Base-by-base conservation (phyloP, 2,329 filamentous ascomycete genomes). In the Polychaeton citri region DNA sequence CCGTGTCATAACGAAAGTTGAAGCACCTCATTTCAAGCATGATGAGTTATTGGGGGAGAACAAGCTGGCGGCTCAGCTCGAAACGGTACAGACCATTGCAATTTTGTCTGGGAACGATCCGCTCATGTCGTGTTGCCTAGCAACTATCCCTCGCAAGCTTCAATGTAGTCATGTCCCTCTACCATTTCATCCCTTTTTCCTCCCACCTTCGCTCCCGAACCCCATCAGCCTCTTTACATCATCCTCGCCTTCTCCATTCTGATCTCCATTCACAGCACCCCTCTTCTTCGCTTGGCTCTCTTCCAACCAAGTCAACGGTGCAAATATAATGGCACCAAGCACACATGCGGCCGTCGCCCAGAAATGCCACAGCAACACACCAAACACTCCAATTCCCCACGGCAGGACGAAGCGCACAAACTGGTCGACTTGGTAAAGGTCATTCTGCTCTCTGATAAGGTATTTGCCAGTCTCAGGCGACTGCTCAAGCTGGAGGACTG, bases 381-480 rank as follows among this genome's bases (percentile, higher is more conserved):
- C 20, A 0, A 39, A 33, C 13, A 42, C 40, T 9, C 49, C 54
- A 17, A 71, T 50, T 0, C 72, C 68, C 8, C 65, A 71, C 7
- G 79, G 75, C 12, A 71, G 49, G 13, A 87, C 47, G 51, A 92
- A 90, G 47, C 79, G 78, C 41, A 88, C 63, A 43, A 78, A 79
- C 46, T 93, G 79, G 33, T 76, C 78, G 1, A 75, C 66, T 49
- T 88, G 82, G 51, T 93, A 93, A 6, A 87, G 61, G 52, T 94
- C 85, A 45, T 92, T 77, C 54, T 94, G 86, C 13, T 67, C 71
- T 5, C 66, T 58, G 43, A 93, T 87, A 53, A 78, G 81, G 61
- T 86, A 90, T 39, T 68, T 69, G 16, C 49, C 30, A 9, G 37
- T 35, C 30, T 35, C 46, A 20, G 43, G 35, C n/a, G 39, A 34